phyloP scores from a whole-genome alignment of 495 filamentous ascomycete genomes.

The Penicillium paxilli region DNA sequence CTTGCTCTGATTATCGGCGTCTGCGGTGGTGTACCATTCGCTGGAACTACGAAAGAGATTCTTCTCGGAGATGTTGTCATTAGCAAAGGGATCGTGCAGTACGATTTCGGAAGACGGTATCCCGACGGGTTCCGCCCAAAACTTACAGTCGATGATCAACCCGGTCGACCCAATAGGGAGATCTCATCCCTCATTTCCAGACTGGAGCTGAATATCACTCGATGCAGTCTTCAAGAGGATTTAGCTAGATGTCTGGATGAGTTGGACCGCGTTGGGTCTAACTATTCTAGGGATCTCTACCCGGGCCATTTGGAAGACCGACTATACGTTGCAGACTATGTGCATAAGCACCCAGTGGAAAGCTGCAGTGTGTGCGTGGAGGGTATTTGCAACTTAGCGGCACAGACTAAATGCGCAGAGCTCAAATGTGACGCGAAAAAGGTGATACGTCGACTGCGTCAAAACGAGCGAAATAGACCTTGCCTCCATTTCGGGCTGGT shows the following conservation, averaged over 20 bases:
- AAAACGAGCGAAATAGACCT: not conserved
- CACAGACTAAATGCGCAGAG: not conserved
- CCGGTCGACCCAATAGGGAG: not conserved
- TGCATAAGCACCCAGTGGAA: not conserved
- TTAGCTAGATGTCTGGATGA: not conserved
- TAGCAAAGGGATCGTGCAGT: not conserved
- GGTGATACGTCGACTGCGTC: not conserved
- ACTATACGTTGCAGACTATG: not conserved
- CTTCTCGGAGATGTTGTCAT: not conserved
- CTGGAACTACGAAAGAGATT: not conserved
- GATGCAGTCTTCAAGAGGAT: not conserved
- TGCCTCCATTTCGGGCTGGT: not conserved
- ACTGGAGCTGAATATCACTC: not conserved
- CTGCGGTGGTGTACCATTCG: not conserved
- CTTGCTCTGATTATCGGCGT: not conserved
- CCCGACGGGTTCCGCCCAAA: not conserved
- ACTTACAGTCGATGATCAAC: not conserved
- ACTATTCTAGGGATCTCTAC: not conserved
- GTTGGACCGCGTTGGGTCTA: not conserved
- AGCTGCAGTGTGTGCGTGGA: not conserved
- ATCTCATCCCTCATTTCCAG: not conserved
- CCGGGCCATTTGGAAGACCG: not conserved
- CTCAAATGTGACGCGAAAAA: not conserved
- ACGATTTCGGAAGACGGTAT: not conserved
- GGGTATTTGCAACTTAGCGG: not conserved